These are phyloP conservation scores for Collybiopsis luxurians DNA, from an alignment of 768 basidiomycete species.

Conservation along the genomic window DNA sequence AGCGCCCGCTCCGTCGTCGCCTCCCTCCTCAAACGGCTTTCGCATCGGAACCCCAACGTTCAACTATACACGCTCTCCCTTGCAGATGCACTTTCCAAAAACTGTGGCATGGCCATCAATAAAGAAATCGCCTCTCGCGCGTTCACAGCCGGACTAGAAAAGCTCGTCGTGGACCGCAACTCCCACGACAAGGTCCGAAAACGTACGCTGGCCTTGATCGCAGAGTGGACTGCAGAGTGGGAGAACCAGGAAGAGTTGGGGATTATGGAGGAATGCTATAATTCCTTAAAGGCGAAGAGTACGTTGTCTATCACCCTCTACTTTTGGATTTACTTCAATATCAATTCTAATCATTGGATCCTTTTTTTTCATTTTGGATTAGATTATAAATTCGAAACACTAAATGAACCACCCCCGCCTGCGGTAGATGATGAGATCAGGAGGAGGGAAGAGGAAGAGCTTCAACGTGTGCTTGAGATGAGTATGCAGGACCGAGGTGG, in stretches of 20 bases:
- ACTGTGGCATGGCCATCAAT: conserved; percentile 78
- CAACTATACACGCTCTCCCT: conserved; percentile 91
- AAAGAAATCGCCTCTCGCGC: conserved; percentile 86
- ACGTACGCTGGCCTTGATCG: conserved; percentile 68
- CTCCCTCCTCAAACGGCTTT: conserved; percentile 83
- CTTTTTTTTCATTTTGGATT: neutral
- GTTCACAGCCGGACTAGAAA: conserved; percentile 88
- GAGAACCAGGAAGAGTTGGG: conserved; percentile 77
- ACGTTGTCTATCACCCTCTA: conserved; percentile 12
- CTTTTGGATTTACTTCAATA: neutral
- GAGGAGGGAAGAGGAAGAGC: conserved; percentile 89
- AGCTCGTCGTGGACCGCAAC: conserved; percentile 87
- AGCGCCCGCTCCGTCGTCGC: conserved; percentile 87
- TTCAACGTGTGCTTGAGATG: conserved; percentile 89
- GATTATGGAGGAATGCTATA: conserved; percentile 89
- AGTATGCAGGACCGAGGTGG: conserved; percentile 93
- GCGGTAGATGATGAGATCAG: conserved; percentile 76
- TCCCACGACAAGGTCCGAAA: conserved; percentile 90
- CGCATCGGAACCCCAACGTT: conserved; percentile 94
- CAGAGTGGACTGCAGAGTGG: conserved; percentile 84
- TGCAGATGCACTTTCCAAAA: conserved; percentile 87
- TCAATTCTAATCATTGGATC: neutral
- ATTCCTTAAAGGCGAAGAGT: conserved; percentile 82
- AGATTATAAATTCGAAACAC: conserved; percentile 73
- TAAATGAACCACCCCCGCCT: conserved; percentile 63